A percentile compares a stretch with the other conserved stretches of the same genome.
These are phyloP conservation scores for Malassezia caprae DNA, from an alignment of 1,284 basidiomycete genomes.

Conservation along the genomic window DNA sequence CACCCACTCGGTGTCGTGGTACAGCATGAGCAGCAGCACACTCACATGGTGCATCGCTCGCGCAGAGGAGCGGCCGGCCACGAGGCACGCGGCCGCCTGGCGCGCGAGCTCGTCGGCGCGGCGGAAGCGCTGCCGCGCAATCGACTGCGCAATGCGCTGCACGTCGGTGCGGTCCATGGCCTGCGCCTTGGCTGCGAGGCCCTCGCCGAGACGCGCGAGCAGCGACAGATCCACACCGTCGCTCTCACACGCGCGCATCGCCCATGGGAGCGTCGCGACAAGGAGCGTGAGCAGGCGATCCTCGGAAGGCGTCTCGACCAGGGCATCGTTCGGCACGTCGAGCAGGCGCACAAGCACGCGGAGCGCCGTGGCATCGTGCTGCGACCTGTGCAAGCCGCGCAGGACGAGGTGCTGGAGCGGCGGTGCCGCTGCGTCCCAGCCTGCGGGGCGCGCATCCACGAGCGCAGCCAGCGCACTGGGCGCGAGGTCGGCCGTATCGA, in stretches of 20 bases:
- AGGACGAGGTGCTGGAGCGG: slow-evolving; percentile 67
- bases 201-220: slow-evolving; percentile 5
- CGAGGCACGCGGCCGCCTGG: slow-evolving; percentile 71
- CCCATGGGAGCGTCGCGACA: slow-evolving; percentile 75
- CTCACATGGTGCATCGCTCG: slow-evolving; percentile 58
- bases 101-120: slow-evolving; percentile 87
- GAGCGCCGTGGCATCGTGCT: slow-evolving; percentile 62
- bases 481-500: slow-evolving; percentile 42
- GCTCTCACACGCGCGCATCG: slow-evolving; percentile 64
- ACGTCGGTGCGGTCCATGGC: slow-evolving; percentile 67
- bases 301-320: neutral
- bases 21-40: slow-evolving; percentile 70
- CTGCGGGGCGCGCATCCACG: slow-evolving; percentile 56
- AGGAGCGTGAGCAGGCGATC: slow-evolving; percentile 53
- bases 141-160: slow-evolving; percentile 74
- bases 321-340: neutral
- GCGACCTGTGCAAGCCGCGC: slow-evolving; percentile 68
- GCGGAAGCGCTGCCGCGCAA: slow-evolving; percentile 75
- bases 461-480: slow-evolving; percentile 58
- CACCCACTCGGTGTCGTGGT: slow-evolving; percentile 74
- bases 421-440: slow-evolving; percentile 60
- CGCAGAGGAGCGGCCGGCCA: neutral
- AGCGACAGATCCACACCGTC: neutral
- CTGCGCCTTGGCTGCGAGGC: slow-evolving; percentile 57
- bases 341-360: slow-evolving; percentile 54